phyloP scores from a whole-genome alignment of 306 rosid species.

The Quercus parvula region DNA sequence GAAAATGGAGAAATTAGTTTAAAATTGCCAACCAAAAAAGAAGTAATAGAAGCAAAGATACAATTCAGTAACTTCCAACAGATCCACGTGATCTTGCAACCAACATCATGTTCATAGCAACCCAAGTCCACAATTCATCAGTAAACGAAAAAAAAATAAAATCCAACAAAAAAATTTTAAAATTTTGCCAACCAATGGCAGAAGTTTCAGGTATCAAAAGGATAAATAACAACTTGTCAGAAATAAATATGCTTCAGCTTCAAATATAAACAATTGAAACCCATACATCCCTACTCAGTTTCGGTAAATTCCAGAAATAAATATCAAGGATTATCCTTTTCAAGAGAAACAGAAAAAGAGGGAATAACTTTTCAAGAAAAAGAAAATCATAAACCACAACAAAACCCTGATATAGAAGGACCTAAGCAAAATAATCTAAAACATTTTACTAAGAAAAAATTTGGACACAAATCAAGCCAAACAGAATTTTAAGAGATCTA shows the following conservation, averaged over 20 bases:
- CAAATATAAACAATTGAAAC: neutral
- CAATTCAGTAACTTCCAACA: conserved; percentile 11
- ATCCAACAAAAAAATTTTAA: neutral
- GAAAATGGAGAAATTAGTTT: neutral
- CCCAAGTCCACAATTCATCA: neutral
- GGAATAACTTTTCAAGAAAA: neutral
- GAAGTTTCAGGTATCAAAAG: neutral
- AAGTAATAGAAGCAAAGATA: neutral
- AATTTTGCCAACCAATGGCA: conserved; percentile 13
- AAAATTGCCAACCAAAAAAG: neutral
- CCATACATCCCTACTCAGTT: neutral
- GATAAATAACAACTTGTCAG: neutral
- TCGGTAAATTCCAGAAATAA: conserved; percentile 6
- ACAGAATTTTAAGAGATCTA: conserved; percentile 23
- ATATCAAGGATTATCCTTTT: neutral
- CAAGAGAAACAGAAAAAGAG: neutral
- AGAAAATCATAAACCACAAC: conserved; percentile 32
- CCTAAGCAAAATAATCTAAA: neutral
- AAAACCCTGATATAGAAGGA: conserved; percentile 32
- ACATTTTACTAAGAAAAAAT: conserved; percentile 10
- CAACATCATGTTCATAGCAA: neutral
- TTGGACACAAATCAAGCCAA: conserved; percentile 14
- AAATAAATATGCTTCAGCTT: neutral
- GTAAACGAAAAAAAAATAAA: neutral
- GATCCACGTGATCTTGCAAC: conserved; percentile 26